phyloP scores from a whole-genome alignment of 768 basidiomycete species.

The Cystobasidium tubakii region DNA sequence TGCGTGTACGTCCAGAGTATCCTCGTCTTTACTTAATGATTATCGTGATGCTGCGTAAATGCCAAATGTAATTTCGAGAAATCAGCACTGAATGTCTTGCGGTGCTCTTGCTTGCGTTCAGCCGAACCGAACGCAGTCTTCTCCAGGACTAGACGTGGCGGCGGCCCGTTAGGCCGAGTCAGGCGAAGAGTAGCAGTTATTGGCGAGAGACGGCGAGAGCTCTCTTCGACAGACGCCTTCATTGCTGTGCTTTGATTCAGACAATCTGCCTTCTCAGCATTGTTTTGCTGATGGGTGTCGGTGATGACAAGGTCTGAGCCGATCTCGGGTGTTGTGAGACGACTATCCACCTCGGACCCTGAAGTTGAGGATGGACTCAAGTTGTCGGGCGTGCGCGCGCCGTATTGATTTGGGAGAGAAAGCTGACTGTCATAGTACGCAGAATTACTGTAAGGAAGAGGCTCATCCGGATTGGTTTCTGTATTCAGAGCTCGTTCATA shows the following conservation, averaged over 20 bases:
- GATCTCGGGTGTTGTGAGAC: constrained; percentile 7
- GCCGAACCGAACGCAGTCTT: not conserved
- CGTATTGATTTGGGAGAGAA: not conserved
- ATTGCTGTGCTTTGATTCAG: too few relatives aligned
- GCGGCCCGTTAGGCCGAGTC: not conserved
- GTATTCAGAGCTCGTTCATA: constrained; percentile 62
- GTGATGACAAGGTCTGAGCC: not conserved
- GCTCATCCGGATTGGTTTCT: constrained; percentile 10
- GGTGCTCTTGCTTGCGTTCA: not conserved
- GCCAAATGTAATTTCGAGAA: not conserved
- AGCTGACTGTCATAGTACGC: constrained; percentile 36
- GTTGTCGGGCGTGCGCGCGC: constrained; percentile 15
- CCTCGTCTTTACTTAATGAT: too few relatives aligned
- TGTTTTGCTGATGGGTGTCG: not conserved
- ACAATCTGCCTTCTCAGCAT: too few relatives aligned
- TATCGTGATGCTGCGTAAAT: not conserved
- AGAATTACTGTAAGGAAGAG: constrained; percentile 13
- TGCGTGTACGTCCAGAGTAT: too few relatives aligned
- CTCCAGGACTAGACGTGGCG: not conserved
- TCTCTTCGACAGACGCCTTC: not conserved
- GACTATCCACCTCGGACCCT: constrained; percentile 9
- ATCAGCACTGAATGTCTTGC: constrained; percentile 18
- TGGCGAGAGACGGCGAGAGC: constrained; percentile 1
- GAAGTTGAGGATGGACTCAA: constrained; percentile 28
- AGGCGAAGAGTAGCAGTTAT: constrained; percentile 17